Evolutionary conservation across 2,329 filamentous ascomycete species (phyloP).

Genomic region (Metarhizium humberi): DNA sequence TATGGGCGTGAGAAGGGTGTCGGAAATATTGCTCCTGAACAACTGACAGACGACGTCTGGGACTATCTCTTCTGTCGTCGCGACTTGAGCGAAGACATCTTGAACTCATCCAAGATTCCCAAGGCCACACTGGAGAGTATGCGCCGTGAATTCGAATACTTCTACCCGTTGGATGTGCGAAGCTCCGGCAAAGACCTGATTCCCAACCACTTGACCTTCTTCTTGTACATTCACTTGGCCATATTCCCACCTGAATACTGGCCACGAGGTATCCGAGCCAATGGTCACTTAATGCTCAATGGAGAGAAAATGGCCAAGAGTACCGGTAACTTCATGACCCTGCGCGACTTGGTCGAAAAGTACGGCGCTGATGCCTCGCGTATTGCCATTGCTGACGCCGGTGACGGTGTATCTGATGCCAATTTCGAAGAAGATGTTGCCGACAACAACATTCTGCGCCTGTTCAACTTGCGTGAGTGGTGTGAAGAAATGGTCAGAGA

Average conservation of each 20-base stretch:
- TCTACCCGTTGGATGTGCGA: constrained; percentile 85
- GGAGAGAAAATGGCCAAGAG: constrained; percentile 99
- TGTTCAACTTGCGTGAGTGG: constrained; percentile 80
- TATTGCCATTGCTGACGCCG: constrained; percentile 87
- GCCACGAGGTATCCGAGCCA: constrained; percentile 77
- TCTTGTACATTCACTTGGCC: constrained; percentile 86
- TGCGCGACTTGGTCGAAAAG: constrained; percentile 77
- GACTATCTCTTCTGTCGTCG: constrained; percentile 85
- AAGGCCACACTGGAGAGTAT: constrained; percentile 67
- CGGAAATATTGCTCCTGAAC: constrained; percentile 63
- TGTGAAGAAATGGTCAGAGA: constrained; percentile 76
- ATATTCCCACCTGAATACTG: constrained; percentile 84
- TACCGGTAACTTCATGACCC: constrained; percentile 93
- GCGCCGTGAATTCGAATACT: constrained; percentile 92
- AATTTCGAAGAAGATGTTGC: constrained; percentile 97
- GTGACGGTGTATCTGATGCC: constrained; percentile 88
- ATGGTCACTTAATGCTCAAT: constrained; percentile 89
- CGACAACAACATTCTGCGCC: constrained; percentile 79
- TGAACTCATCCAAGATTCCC: constrained; percentile 59
- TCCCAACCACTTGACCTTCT: constrained; percentile 91
- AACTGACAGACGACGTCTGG: constrained; percentile 94
- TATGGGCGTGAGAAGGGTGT: constrained; percentile 67
- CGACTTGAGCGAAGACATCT: constrained; percentile 56
- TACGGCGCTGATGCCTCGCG: constrained; percentile 90
- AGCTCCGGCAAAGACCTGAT: constrained; percentile 89